Evolutionary conservation across 177 flowering plant species (phyloP), one percentile per base, ranked within the genome.

Genomic region (Telopea speciosissima): DNA sequence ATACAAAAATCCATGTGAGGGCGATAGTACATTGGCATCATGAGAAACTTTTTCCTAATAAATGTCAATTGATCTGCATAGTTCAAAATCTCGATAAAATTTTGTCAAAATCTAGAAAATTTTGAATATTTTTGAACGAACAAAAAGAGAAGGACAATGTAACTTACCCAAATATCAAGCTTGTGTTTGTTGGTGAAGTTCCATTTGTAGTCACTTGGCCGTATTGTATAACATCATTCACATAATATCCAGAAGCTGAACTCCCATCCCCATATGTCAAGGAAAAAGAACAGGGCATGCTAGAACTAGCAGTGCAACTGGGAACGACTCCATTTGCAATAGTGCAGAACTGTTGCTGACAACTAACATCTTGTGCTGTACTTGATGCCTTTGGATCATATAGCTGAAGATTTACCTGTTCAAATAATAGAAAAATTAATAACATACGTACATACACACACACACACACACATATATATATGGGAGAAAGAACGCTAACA

Each of bases 231-330:
- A 73, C 33, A 80, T 95, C 99, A 66, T 68, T 76, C 8, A 95
- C 96, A 80, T 85, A 91, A 76, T 88, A 92, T 11, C 99, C 99
- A 65, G 80, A 75, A 68, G 96, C 88, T 33, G 89, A 76, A 80
- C 97, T 95, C 60, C 97, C 98, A 83, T 92, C 98, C 67, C 91
- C 97, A 83, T 94, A 94, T 26, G 74, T 69, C 81, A 88, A 90
- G 73, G 71, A 78, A 73, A 87, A 94, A 9, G 82, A 79, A 78
- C 98, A 94, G 24, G 81, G 72, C 71, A 69, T 64, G 71, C 87
- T 84, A 26, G 83, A n/a, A n/a, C n/a, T 62, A 0, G 63, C 75
- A 2, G 31, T 28, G 76, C 99, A 95, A 25, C 78, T 85, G 40
- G 40, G 8, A 8, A 3, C 6, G 8, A 3, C 6, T 5, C 5